These are phyloP conservation scores for Vanrija pseudolonga DNA, from an alignment of 1,284 basidiomycete genomes.

Conservation along the genomic window DNA sequence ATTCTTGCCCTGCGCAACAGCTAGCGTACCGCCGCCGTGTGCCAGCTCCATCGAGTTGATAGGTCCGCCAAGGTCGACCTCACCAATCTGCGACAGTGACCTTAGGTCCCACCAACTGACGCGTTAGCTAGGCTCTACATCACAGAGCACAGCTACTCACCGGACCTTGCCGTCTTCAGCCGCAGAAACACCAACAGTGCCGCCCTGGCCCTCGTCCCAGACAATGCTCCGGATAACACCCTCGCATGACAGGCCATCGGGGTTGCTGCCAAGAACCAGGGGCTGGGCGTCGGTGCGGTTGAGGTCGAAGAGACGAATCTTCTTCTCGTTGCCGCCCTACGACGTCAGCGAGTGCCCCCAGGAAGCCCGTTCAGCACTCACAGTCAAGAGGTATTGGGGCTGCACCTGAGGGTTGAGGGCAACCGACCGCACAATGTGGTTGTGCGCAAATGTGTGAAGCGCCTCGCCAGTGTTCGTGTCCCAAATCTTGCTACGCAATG, in stretches of 20 bases:
- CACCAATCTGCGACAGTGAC: constrained; percentile 66
- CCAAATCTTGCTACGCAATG: constrained; percentile 79
- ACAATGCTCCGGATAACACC: constrained; percentile 88
- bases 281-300: constrained; percentile 75
- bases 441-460: constrained; percentile 91
- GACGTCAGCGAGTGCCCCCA: not conserved
- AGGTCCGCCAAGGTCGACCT: constrained; percentile 68
- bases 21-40: constrained; percentile 74
- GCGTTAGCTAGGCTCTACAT: not conserved
- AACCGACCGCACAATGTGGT: constrained; percentile 95
- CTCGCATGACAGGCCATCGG: constrained; percentile 63
- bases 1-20: constrained; percentile 84
- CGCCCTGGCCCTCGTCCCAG: constrained; percentile 71
- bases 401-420: constrained; percentile 58
- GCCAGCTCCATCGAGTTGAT: constrained; percentile 94
- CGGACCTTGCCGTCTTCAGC: constrained; percentile 88
- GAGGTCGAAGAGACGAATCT: constrained; percentile 91
- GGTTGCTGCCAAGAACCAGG: constrained; percentile 64
- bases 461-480: constrained; percentile 84
- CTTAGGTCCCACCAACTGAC: constrained; percentile 93
- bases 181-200: constrained; percentile 74
- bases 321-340: constrained; percentile 98
- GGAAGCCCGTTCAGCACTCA: constrained; percentile 19
- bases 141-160: constrained; percentile 53
- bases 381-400: constrained; percentile 49